Evolutionary conservation across 805 yeast species (phyloP), one percentile per base, ranked within the genome.

Genomic region (Sugiyamaella chiloensis): DNA sequence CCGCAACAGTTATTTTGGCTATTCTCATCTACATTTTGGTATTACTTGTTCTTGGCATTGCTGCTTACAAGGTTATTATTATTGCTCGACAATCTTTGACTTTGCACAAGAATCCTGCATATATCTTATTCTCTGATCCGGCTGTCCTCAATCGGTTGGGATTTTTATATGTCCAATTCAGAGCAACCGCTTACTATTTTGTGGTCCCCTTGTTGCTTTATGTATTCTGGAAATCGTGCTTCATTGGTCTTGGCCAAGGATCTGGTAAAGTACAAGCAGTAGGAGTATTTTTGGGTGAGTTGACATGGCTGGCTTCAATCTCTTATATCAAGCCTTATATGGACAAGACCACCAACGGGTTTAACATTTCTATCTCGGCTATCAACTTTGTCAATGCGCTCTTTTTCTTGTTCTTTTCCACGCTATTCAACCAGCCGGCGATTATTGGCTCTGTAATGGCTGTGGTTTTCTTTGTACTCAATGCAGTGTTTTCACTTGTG

Each of bases 321-420:
- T 82, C 89, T 60, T 78, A 79, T 76, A 69, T 76, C 48, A 79
- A 93, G 66, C 99, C 99, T 8, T 93, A 79, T 66, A 82, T 93
- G 90, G 97, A 93, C 69, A 88, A 85, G 67, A 78, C 95, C 69
- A 90, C 98, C 27, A 93, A 93, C 60, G 83, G 80, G n/a, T 87
- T 89, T 78, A 91, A 90, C 68, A 91, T 93, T 58, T 76, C 86
- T 41, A 87, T 91, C 58, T 82, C 87, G 31, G 76, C 85, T 40
- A 81, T 93, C 56, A 85, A 81, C 62, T 76, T 88, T 48, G 68
- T 91, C 60, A 93, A 93, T 66, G 78, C 96, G 1, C 67, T 91
- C 36, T 84, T 93, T 70, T 93, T 87, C 67, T 68, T 89, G 70
- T 90, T 93, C 70, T 93, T 88, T 71, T 85, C 96, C 16, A 80